These are phyloP conservation scores for Pugionium cornutum DNA, from an alignment of 345 rosid species.

Conservation along the genomic window DNA sequence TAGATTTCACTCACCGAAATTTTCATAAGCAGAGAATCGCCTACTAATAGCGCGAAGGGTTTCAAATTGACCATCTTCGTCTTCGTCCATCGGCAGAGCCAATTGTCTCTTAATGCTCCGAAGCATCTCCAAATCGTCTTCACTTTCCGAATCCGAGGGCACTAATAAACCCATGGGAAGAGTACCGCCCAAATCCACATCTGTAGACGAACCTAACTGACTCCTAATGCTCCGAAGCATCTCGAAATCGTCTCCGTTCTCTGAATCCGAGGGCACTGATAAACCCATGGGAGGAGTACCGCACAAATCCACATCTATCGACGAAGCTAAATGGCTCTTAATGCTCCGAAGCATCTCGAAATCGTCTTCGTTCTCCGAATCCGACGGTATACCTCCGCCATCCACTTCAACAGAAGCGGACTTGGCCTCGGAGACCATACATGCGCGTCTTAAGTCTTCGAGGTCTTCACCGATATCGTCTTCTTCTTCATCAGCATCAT, in stretches of 20 bases:
- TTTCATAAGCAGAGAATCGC: slow-evolving; percentile 62
- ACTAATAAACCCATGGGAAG: slow-evolving; percentile 31
- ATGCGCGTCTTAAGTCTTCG: slow-evolving; percentile 70
- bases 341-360: too few relatives aligned
- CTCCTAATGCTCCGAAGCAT: too few relatives aligned
- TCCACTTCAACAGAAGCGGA: slow-evolving; percentile 2
- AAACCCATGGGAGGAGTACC: too few relatives aligned
- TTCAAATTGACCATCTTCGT: slow-evolving; percentile 57
- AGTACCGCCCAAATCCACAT: slow-evolving; percentile 36
- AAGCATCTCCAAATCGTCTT: slow-evolving; percentile 60
- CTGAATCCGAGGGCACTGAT: too few relatives aligned
- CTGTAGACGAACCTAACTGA: too few relatives aligned
- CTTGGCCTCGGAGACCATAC: slow-evolving; percentile 54
- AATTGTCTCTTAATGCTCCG: slow-evolving; percentile 53
- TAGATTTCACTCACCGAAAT: slow-evolving; percentile 37
- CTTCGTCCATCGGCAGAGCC: slow-evolving; percentile 35
- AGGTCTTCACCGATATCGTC: too few relatives aligned
- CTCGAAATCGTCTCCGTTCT: too few relatives aligned
- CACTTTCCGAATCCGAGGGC: slow-evolving; percentile 47
- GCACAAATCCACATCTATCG: too few relatives aligned
- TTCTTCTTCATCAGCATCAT: too few relatives aligned
- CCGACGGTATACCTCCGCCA: slow-evolving; percentile 15
- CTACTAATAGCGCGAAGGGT: slow-evolving; percentile 56
- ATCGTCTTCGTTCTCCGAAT: too few relatives aligned
- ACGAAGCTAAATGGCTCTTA: slow-evolving; percentile 45